phyloP scores from a whole-genome alignment of 2,329 filamentous ascomycete species.

The Neoascochyta sp. region DNA sequence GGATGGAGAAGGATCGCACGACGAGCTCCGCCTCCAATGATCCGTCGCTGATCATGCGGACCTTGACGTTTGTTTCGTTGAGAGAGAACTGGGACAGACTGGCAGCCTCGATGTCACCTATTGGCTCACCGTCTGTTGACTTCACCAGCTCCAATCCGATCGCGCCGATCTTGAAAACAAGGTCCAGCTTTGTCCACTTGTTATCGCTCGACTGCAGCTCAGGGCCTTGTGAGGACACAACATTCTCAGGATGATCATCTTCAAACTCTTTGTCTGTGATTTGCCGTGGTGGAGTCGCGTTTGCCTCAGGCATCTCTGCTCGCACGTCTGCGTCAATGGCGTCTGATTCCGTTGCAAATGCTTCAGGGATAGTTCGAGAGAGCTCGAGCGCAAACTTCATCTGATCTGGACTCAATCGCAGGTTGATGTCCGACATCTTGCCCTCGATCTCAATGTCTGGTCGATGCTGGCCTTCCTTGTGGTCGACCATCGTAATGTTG shows the following conservation, averaged over 20 bases:
- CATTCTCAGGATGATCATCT: constrained; percentile 43
- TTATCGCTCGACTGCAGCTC: constrained; percentile 67
- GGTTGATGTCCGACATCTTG: constrained; percentile 87
- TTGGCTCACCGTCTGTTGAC: constrained; percentile 68
- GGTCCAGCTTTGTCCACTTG: constrained; percentile 88
- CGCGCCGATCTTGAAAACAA: constrained; percentile 83
- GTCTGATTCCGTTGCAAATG: constrained; percentile 72
- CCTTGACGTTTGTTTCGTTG: constrained; percentile 86
- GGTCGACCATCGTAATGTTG: constrained; percentile 86
- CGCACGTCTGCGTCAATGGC: constrained; percentile 67
- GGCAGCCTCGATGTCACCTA: constrained; percentile 71
- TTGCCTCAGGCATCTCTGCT: constrained; percentile 63
- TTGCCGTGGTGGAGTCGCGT: constrained; percentile 49
- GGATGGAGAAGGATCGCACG: constrained; percentile 90
- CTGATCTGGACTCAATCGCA: constrained; percentile 85
- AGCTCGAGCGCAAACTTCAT: constrained; percentile 85
- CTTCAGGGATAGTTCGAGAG: constrained; percentile 79
- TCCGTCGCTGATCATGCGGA: constrained; percentile 87
- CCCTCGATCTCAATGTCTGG: constrained; percentile 91
- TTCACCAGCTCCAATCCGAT: constrained; percentile 85
- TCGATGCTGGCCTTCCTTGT: constrained; percentile 69
- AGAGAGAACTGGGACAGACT: constrained; percentile 93
- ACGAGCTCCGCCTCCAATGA: constrained; percentile 90
- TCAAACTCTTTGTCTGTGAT: constrained; percentile 39
- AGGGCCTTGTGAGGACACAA: constrained; percentile 51